These are phyloP conservation scores for Middelhovenomyces tepae DNA, from an alignment of 805 yeast species.

Conservation along the genomic window DNA sequence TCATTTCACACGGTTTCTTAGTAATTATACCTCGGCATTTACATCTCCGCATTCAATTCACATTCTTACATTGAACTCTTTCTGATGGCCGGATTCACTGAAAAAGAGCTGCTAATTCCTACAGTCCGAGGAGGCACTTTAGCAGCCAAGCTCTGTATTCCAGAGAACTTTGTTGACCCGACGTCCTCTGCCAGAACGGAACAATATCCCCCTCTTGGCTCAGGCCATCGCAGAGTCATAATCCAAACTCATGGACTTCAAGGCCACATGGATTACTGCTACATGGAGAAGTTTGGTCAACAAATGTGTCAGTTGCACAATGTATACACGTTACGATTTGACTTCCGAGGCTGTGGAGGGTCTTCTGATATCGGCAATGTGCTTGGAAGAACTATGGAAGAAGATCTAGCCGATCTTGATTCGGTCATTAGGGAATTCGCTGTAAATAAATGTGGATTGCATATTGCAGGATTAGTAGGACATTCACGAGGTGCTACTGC, in stretches of 20 bases:
- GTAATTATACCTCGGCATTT: too few relatives aligned
- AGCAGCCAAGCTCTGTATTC: too few relatives aligned
- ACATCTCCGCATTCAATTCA: too few relatives aligned
- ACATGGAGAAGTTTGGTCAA: constrained; percentile 55
- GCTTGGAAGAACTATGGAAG: constrained; percentile 48
- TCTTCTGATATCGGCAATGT: constrained; percentile 45
- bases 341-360: constrained; percentile 79
- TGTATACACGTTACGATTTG: constrained; percentile 61
- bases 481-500: constrained; percentile 69
- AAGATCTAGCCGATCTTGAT: constrained; percentile 40
- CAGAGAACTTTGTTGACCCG: too few relatives aligned
- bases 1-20: too few relatives aligned
- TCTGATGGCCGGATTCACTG: too few relatives aligned
- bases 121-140: too few relatives aligned
- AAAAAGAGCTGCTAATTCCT: too few relatives aligned
- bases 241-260: constrained; percentile 75
- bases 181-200: too few relatives aligned
- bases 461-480: constrained; percentile 46
- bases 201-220: too few relatives aligned
- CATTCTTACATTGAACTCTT: too few relatives aligned
- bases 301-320: constrained; percentile 51
- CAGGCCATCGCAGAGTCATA: too few relatives aligned
- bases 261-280: constrained; percentile 76
- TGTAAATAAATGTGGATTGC: constrained; percentile 32
- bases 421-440: neutral